phyloP scores from a whole-genome alignment of 345 rosid species.

The Mercurialis annua region DNA sequence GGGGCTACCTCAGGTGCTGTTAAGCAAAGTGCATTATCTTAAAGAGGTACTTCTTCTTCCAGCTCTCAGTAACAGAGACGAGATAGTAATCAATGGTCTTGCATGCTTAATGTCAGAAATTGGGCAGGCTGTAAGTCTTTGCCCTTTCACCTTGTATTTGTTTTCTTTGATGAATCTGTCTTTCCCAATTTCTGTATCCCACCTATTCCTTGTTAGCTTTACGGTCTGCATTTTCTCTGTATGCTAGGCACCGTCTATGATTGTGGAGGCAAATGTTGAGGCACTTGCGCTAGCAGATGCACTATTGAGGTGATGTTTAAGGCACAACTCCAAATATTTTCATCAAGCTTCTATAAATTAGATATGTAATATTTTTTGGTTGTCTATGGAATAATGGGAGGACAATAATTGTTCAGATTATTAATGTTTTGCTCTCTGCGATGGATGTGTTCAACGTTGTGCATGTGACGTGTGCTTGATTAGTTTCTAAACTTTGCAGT shows the following conservation, averaged over 20 bases:
- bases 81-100: constrained; percentile 73
- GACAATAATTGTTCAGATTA: neutral
- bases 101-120: constrained; percentile 89
- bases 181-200: neutral
- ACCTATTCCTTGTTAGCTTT: constrained; percentile 10
- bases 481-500: constrained; percentile 41
- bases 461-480: constrained; percentile 13
- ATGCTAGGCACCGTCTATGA: constrained; percentile 78
- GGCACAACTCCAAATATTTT: constrained; percentile 1
- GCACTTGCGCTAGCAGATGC: constrained; percentile 72
- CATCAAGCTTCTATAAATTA: neutral
- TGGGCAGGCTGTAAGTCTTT: constrained; percentile 85
- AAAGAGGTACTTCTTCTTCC: constrained; percentile 74
- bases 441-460: neutral
- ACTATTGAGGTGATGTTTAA: constrained; percentile 59
- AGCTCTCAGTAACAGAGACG: constrained; percentile 70
- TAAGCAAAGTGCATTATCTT: constrained; percentile 71
- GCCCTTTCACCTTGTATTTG: neutral
- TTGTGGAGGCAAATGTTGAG: constrained; percentile 79
- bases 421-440: neutral
- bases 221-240: constrained; percentile 16
- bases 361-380: neutral
- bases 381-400: neutral
- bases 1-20: constrained; percentile 85
- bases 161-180: neutral